Evolutionary conservation across 345 rosid species (phyloP).

Genomic region (Erodium maritimum): DNA sequence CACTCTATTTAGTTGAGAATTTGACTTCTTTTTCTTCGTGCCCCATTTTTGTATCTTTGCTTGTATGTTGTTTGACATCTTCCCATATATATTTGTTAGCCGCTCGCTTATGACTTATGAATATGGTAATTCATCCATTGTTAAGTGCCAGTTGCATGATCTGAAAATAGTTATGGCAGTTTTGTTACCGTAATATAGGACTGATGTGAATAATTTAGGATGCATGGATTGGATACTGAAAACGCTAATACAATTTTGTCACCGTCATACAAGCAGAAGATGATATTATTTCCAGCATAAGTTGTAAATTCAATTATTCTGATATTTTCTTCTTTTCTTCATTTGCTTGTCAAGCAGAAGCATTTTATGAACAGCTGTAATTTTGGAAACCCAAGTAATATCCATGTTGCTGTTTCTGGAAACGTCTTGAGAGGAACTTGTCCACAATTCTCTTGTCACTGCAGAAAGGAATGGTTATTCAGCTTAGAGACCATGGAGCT

Average conservation of each 20-base stretch:
- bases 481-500: conserved; percentile 20
- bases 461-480: conserved; percentile 27
- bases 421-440: conserved; percentile 10
- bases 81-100: not conserved
- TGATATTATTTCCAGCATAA: not conserved
- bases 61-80: not conserved
- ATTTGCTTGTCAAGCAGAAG: conserved; percentile 7
- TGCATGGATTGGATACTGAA: not conserved
- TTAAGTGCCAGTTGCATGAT: not conserved
- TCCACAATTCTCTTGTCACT: conserved; percentile 2
- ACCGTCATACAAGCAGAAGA: not conserved
- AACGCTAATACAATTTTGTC: not conserved
- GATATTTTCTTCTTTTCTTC: not conserved
- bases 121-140: not conserved
- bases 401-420: conserved; percentile 10
- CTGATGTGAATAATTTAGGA: not conserved
- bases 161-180: not conserved
- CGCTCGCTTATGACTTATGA: not conserved
- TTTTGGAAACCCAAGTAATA: conserved; percentile 7
- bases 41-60: not conserved
- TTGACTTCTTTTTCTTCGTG: too few species aligned
- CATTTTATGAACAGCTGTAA: conserved; percentile 12
- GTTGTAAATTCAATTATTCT: not conserved
- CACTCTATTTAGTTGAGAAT: not conserved
- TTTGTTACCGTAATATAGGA: not conserved